Conservation (phyloP, 2,329 filamentous ascomycete genomes). For the Arthrinium puccinioides region DNA sequence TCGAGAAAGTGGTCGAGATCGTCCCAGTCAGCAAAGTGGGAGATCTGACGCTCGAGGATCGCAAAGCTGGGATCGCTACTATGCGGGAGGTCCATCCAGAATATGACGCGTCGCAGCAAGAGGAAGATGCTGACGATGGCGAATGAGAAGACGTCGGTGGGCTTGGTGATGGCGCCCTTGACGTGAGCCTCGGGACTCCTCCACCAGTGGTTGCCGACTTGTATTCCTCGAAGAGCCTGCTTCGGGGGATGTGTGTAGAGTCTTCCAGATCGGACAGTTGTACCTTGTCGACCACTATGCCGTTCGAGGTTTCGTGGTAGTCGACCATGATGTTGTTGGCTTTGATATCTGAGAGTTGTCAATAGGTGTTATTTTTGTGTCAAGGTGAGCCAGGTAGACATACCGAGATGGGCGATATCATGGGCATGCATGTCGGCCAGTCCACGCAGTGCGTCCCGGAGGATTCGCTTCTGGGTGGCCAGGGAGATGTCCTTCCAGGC, state of each 20-base stretch:
- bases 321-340: conserved; percentile 36
- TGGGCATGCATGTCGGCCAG: conserved; percentile 27
- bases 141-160: conserved; percentile 36
- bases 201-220: conserved; percentile 36
- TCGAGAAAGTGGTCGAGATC: conserved; percentile 31
- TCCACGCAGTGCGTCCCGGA: conserved; percentile 32
- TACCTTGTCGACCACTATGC: conserved; percentile 25
- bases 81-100: conserved; percentile 26
- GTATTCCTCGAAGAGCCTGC: conserved; percentile 25
- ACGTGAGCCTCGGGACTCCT: conserved; percentile 36
- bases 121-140: conserved; percentile 38
- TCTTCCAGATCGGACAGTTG: conserved; percentile 34
- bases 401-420: conserved; percentile 29
- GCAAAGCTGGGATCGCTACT: conserved; percentile 28
- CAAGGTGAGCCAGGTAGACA: too few species aligned
- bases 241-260: conserved; percentile 29
- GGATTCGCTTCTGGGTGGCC: conserved; percentile 29
- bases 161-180: conserved; percentile 26
- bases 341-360: conserved; percentile 40
- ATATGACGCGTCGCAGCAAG: conserved; percentile 31
- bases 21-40: conserved; percentile 36
- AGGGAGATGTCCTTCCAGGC: conserved; percentile 30
- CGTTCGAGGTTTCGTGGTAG: conserved; percentile 22
- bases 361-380: conserved; percentile 11
- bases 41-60: conserved; percentile 37